A percentile compares a stretch with the other conserved stretches of the same genome.
Conservation (phyloP, 306 rosid species). For the Spatholobus suberectus region DNA sequence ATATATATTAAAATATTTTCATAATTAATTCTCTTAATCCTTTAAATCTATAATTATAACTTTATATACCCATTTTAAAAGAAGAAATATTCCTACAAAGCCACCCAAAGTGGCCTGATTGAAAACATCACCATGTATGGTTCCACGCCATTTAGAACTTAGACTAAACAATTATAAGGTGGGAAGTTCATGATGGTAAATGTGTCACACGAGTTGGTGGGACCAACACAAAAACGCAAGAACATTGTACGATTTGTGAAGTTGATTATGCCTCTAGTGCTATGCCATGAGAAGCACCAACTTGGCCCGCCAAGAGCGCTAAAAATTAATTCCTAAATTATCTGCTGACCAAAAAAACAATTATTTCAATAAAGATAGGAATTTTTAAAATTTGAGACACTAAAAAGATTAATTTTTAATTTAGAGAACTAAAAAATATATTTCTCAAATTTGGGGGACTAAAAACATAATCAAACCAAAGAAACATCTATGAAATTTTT, state of each 20-base stretch:
- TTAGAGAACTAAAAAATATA: too few species aligned
- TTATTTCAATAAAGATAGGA: too few species aligned
- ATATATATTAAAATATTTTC: too few species aligned
- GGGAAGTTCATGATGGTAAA: background rate
- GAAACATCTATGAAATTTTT: background rate
- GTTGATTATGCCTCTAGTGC: background rate
- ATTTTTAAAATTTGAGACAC: too few species aligned
- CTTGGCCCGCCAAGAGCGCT: background rate
- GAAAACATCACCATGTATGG: constrained; percentile 25
- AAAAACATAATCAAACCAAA: too few species aligned
- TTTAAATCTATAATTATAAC: background rate
- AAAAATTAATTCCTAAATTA: background rate
- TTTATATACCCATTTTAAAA: background rate
- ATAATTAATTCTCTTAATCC: background rate
- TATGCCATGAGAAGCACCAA: background rate
- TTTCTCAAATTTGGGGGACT: too few species aligned
- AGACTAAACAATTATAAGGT: background rate
- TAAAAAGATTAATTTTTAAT: too few species aligned
- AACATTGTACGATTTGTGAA: background rate
- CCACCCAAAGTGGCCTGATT: background rate
- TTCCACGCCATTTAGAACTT: constrained; percentile 21
- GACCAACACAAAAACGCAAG: constrained; percentile 10
- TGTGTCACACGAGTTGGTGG: constrained; percentile 13
- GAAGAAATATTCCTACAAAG: background rate
- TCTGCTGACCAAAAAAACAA: background rate